A percentile compares a stretch with the other conserved stretches of the same genome.
phyloP scores from a whole-genome alignment of 148 eudicot genomes.

The Diospyros kaki region DNA sequence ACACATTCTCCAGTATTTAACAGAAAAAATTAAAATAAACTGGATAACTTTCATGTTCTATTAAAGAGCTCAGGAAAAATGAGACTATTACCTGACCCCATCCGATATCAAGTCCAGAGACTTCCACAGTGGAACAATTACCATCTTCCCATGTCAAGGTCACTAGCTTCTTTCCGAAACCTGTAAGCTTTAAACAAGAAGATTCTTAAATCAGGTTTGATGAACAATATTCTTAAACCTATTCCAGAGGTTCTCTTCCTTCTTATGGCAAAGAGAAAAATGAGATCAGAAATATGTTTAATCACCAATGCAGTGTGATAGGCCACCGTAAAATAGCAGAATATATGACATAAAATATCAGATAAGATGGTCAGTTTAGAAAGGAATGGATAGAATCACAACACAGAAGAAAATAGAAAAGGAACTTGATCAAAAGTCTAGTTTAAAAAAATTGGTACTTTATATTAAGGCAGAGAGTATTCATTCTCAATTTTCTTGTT shows the following conservation, averaged over 20 bases:
- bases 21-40: no score
- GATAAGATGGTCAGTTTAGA: background rate
- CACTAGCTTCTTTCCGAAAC: conserved; percentile 60
- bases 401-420: background rate
- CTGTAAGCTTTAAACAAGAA: conserved; percentile 64
- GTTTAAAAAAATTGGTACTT: background rate
- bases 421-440: background rate
- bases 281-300: background rate
- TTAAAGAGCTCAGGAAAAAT: background rate
- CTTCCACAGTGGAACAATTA: conserved; percentile 60
- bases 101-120: conserved; percentile 91
- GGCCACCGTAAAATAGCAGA: conserved; percentile 1
- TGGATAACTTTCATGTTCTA: no score
- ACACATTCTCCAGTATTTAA: no score
- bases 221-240: background rate
- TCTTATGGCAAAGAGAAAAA: background rate
- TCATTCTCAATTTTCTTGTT: no score
- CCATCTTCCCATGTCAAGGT: conserved; percentile 55
- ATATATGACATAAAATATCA: background rate
- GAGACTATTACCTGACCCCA: conserved; percentile 82
- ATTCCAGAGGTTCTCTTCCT: background rate
- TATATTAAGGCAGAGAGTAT: background rate
- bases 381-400: background rate
- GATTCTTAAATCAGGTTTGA: conserved; percentile 9
- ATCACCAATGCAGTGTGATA: background rate